Conservation (phyloP, 2,329 filamentous ascomycete genomes). For the Pseudogymnoascus sp. region DNA sequence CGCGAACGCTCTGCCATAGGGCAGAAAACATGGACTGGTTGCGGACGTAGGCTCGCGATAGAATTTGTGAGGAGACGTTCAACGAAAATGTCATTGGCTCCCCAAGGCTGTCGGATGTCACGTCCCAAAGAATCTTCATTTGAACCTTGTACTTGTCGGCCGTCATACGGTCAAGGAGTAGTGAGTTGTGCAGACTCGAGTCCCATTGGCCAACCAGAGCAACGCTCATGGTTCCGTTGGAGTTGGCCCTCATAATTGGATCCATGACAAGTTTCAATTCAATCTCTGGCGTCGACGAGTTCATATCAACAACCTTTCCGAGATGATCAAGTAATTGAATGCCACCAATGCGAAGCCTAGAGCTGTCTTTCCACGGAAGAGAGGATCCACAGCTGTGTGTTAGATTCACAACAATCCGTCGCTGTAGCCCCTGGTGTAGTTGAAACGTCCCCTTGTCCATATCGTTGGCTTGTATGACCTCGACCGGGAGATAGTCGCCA, state of each 20-base stretch:
- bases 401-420: conserved; percentile 79
- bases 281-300: conserved; percentile 64
- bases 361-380: conserved; percentile 81
- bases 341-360: conserved; percentile 66
- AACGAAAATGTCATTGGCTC: conserved; percentile 81
- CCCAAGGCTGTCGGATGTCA: conserved; percentile 74
- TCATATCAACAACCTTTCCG: conserved; percentile 76
- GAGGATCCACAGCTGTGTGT: conserved; percentile 84
- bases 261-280: conserved; percentile 67
- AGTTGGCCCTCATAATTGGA: conserved; percentile 73
- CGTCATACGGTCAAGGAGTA: conserved; percentile 89
- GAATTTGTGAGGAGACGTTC: conserved; percentile 72
- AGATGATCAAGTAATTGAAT: conserved; percentile 77
- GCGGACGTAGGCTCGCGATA: conserved; percentile 75
- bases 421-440: conserved; percentile 87
- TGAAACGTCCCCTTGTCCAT: conserved; percentile 88
- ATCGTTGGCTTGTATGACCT: conserved; percentile 79
- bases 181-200: conserved; percentile 81
- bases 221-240: conserved; percentile 82
- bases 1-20: conserved; percentile 74
- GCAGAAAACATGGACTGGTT: conserved; percentile 81
- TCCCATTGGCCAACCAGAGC: conserved; percentile 93
- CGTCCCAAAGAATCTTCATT: conserved; percentile 78
- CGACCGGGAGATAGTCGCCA: conserved; percentile 84
- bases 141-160: conserved; percentile 90